These are phyloP conservation scores for Plectranthus barbatus DNA, from an alignment of 257 asterid genomes.

Conservation along the genomic window DNA sequence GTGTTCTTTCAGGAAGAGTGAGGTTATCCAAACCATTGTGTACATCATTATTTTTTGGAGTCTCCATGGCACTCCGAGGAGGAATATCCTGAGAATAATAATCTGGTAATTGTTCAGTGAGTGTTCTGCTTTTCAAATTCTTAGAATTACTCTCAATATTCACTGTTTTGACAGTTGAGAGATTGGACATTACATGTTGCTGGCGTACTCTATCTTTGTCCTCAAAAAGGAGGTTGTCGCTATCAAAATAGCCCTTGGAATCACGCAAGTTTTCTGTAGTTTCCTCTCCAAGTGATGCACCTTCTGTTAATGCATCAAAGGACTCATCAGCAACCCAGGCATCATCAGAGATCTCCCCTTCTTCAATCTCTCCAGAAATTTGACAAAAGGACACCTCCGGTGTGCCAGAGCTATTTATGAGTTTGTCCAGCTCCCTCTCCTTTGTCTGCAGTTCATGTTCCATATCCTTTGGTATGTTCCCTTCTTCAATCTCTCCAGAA, in stretches of 20 bases:
- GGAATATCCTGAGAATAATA: constrained; percentile 15
- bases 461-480: constrained; percentile 27
- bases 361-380: constrained; percentile 51
- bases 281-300: constrained; percentile 24
- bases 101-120: constrained; percentile 20
- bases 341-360: constrained; percentile 70
- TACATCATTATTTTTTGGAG: constrained; percentile 13
- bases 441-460: constrained; percentile 52
- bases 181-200: constrained; percentile 14
- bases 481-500: constrained; percentile 64
- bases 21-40: constrained; percentile 18
- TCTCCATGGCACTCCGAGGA: constrained; percentile 19
- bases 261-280: constrained; percentile 18
- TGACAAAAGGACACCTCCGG: constrained; percentile 23
- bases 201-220: constrained; percentile 19
- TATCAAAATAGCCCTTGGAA: constrained; percentile 20
- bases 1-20: constrained; percentile 24
- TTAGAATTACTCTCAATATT: constrained; percentile 18
- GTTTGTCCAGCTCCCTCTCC: constrained; percentile 67
- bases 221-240: constrained; percentile 14
- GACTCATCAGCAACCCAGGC: constrained; percentile 24
- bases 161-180: constrained; percentile 6
- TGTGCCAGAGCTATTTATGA: constrained; percentile 33
- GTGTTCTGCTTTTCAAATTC: constrained; percentile 21
- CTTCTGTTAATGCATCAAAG: constrained; percentile 32